Evolutionary conservation across 441 rosid genomes (phyloP).

Genomic region (Eutrema salsugineum): DNA sequence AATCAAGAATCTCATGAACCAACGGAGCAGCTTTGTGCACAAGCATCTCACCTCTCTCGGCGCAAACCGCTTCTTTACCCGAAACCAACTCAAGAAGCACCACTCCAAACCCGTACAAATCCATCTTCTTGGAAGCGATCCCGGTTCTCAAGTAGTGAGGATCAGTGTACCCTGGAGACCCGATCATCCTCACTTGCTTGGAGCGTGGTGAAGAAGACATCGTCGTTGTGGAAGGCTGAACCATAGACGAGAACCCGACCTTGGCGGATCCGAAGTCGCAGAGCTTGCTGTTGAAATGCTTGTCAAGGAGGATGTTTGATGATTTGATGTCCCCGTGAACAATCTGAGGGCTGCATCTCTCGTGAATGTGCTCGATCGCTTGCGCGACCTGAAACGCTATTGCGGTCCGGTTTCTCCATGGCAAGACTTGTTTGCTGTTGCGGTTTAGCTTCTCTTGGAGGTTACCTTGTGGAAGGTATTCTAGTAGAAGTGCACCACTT

Average conservation of each 20-base stretch:
- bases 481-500: conserved; percentile 62
- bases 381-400: conserved; percentile 67
- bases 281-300: conserved; percentile 59
- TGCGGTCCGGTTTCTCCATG: conserved; percentile 57
- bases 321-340: conserved; percentile 82
- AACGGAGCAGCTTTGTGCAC: conserved; percentile 38
- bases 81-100: conserved; percentile 66
- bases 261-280: conserved; percentile 87
- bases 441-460: conserved; percentile 63
- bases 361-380: conserved; percentile 76
- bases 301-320: conserved; percentile 76
- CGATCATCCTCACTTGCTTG: conserved; percentile 57
- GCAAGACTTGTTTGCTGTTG: conserved; percentile 31
- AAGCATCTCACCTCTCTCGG: conserved; percentile 51
- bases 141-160: conserved; percentile 81
- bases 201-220: conserved; percentile 15
- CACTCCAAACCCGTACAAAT: conserved; percentile 78
- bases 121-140: conserved; percentile 76
- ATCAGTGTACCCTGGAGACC: conserved; percentile 91
- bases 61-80: conserved; percentile 65
- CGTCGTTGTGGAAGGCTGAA: conserved; percentile 33
- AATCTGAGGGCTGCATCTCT: conserved; percentile 61
- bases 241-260: conserved; percentile 73
- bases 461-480: conserved; percentile 63
- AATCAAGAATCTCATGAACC: conserved; percentile 25